A percentile compares a stretch with the other conserved stretches of the same genome.
Evolutionary conservation across 768 basidiomycete genomes (phyloP).

Genomic region (Auricularia sp.): DNA sequence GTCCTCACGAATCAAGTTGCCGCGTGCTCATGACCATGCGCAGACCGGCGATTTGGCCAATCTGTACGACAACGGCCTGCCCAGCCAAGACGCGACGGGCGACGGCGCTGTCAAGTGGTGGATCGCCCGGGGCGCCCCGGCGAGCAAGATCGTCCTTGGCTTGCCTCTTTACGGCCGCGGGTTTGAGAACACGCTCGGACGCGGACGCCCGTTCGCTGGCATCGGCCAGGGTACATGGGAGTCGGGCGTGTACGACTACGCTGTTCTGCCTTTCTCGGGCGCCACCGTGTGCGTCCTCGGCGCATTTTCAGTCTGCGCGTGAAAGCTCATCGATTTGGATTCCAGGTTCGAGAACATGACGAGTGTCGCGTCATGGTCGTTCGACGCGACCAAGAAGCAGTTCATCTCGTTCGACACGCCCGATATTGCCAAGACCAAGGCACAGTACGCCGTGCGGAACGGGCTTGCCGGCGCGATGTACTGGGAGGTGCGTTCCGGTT

Average conservation of each 20-base stretch:
- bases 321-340: neutral
- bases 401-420: slow-evolving; percentile 74
- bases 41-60: slow-evolving; percentile 53
- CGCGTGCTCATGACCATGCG: neutral
- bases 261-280: slow-evolving; percentile 47
- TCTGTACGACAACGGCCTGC: slow-evolving; percentile 45
- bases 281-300: slow-evolving; percentile 25
- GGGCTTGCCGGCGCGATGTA: slow-evolving; percentile 62
- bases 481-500: slow-evolving; percentile 33
- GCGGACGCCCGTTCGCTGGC: slow-evolving; percentile 60
- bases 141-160: slow-evolving; percentile 62
- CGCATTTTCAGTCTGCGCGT: neutral
- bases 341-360: slow-evolving; percentile 54
- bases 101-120: slow-evolving; percentile 59
- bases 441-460: slow-evolving; percentile 51
- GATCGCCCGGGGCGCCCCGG: slow-evolving; percentile 47
- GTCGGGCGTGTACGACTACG: slow-evolving; percentile 72
- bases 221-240: slow-evolving; percentile 65
- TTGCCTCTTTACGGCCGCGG: slow-evolving; percentile 76
- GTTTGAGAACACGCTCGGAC: slow-evolving; percentile 59
- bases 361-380: slow-evolving; percentile 70
- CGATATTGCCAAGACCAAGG: slow-evolving; percentile 54
- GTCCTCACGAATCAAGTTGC: neutral
- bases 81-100: slow-evolving; percentile 48
- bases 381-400: slow-evolving; percentile 54